phyloP scores from a whole-genome alignment of 129 eudicot species.

The Helianthus annuus region DNA sequence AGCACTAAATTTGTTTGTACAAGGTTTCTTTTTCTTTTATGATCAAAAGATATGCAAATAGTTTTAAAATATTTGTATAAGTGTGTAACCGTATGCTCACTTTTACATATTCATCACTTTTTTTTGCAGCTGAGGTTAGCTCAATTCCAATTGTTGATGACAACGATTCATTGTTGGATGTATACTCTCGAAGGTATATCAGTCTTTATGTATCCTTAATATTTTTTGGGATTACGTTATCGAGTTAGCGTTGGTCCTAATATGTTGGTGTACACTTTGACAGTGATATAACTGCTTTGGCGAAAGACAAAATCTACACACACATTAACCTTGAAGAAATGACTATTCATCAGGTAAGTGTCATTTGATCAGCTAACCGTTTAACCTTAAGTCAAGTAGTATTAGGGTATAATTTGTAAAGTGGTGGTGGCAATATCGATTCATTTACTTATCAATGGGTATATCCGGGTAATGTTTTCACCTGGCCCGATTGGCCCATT shows the following conservation, averaged over 20 bases:
- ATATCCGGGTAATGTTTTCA: background rate
- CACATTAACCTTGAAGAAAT: conserved; percentile 88
- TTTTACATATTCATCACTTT: background rate
- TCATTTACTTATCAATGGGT: conserved; percentile 4
- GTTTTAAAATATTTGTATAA: background rate
- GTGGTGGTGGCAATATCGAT: background rate
- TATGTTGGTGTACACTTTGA: conserved; percentile 2
- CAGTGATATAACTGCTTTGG: conserved; percentile 95
- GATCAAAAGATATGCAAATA: background rate
- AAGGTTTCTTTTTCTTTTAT: conserved; percentile 49
- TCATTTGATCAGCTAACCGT: background rate
- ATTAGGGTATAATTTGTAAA: background rate
- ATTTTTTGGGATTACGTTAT: conserved; percentile 1
- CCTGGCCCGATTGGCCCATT: background rate
- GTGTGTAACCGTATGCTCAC: conserved; percentile 5
- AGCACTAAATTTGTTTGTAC: conserved; percentile 76
- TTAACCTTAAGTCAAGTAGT: conserved; percentile 6
- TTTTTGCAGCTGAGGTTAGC: conserved; percentile 77
- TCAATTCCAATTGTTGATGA: conserved; percentile 90
- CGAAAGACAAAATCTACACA: conserved; percentile 72
- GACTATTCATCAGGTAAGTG: conserved; percentile 77
- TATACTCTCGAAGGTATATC: conserved; percentile 79
- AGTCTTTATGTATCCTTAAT: background rate
- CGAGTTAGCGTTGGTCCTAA: conserved; percentile 4
- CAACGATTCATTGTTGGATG: conserved; percentile 80